A percentile compares a stretch with the other conserved stretches of the same genome.
Evolutionary conservation across 805 yeast species (phyloP).

Genomic region (Phaffomyces opuntiae): DNA sequence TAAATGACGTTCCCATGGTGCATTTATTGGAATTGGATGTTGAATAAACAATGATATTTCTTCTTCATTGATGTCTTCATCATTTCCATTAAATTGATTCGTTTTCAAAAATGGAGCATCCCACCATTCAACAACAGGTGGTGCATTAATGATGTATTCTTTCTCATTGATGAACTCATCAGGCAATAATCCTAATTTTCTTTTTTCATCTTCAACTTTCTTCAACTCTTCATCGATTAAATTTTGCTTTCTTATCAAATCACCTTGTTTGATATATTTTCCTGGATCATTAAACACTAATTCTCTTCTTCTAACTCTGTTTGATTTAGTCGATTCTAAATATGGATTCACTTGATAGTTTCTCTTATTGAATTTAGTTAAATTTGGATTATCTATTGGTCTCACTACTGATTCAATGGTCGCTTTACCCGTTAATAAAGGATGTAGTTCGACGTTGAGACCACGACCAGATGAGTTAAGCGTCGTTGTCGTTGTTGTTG

Average conservation of each 20-base stretch:
- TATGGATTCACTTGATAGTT: slow-evolving; percentile 31
- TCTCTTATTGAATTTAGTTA: slow-evolving; percentile 16
- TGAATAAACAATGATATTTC: slow-evolving; percentile 65
- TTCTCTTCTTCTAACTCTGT: slow-evolving; percentile 27
- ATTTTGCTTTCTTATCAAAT: slow-evolving; percentile 35
- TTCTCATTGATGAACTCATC: slow-evolving; percentile 52
- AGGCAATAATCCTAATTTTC: slow-evolving; percentile 41
- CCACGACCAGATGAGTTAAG: slow-evolving; percentile 11
- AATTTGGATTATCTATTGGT: slow-evolving; percentile 19
- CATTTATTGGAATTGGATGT: slow-evolving; percentile 66
- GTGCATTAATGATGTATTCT: slow-evolving; percentile 36
- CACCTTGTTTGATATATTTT: slow-evolving; percentile 35
- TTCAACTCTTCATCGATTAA: slow-evolving; percentile 30
- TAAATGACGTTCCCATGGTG: slow-evolving; percentile 48
- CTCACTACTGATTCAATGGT: background rate
- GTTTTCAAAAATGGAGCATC: slow-evolving; percentile 50
- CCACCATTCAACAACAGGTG: slow-evolving; percentile 88
- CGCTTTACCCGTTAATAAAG: slow-evolving; percentile 20
- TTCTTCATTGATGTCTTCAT: slow-evolving; percentile 25
- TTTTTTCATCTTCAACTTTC: slow-evolving; percentile 26
- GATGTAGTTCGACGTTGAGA: slow-evolving; percentile 24
- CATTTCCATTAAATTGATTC: slow-evolving; percentile 24
- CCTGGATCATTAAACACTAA: slow-evolving; percentile 43
- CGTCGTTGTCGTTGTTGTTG: background rate
- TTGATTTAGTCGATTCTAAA: slow-evolving; percentile 9